Percentiles rank a stretch among this genome's conserved stretches.
Conservation (phyloP, 179 eudicot genomes). For the Corrigiola litoralis region DNA sequence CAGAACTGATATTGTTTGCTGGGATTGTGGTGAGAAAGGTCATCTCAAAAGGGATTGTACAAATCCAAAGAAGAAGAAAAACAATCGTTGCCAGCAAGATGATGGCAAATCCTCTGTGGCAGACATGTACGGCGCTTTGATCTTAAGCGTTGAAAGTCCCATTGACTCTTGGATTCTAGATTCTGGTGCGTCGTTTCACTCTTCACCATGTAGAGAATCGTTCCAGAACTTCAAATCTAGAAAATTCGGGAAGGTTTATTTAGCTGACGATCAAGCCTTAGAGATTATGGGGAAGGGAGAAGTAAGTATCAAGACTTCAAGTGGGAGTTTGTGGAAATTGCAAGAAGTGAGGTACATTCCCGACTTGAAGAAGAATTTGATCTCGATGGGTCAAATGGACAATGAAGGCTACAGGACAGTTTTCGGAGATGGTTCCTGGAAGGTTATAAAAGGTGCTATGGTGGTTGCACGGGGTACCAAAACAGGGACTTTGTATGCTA, state of each 20-base stretch:
- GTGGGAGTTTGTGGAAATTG: neutral
- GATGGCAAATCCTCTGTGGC: neutral
- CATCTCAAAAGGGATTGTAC: neutral
- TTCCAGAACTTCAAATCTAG: neutral
- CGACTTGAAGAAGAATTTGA: neutral
- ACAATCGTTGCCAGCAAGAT: neutral
- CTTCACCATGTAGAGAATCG: neutral
- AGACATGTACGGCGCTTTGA: neutral
- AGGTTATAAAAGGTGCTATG: neutral
- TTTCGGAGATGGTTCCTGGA: neutral
- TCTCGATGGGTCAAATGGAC: slow-evolving; percentile 2
- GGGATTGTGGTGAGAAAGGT: neutral
- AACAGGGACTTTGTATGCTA: neutral
- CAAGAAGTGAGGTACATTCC: neutral
- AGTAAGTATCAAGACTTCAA: neutral
- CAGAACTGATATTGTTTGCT: neutral
- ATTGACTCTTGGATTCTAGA: slow-evolving; percentile 14
- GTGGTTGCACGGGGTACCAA: too few relatives aligned
- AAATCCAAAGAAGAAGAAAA: neutral
- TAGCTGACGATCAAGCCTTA: neutral
- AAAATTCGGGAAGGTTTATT: neutral
- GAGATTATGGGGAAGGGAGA: neutral
- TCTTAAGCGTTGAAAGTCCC: neutral
- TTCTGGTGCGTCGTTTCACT: slow-evolving; percentile 9
- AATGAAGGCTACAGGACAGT: neutral